Percentiles rank a stretch among this genome's conserved stretches.
These are phyloP conservation scores for Rehmannia glutinosa DNA, from an alignment of 257 asterid species.

Conservation along the genomic window DNA sequence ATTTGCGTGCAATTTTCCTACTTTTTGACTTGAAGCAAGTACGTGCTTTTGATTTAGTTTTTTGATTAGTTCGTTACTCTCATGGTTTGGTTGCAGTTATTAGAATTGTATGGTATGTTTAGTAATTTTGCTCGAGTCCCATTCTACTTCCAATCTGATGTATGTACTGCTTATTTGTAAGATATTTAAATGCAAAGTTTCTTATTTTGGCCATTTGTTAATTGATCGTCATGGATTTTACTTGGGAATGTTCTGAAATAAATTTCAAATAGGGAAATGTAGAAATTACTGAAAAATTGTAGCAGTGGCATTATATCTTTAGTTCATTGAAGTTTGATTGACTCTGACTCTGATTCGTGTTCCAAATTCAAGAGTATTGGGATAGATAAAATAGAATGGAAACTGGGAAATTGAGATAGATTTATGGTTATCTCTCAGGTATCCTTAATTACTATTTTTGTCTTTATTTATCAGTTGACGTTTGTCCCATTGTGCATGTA, in stretches of 20 bases:
- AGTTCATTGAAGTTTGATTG: neutral
- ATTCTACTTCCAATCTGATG: neutral
- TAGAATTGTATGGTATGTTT: neutral
- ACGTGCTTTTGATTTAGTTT: neutral
- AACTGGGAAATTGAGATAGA: neutral
- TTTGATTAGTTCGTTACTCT: neutral
- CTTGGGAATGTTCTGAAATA: neutral
- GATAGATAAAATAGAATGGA: neutral
- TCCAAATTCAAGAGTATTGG: neutral
- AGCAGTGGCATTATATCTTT: neutral
- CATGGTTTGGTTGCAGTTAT: neutral
- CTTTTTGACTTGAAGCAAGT: neutral
- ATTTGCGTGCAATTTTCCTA: neutral
- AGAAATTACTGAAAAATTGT: neutral
- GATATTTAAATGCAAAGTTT: neutral
- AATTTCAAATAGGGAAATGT: neutral
- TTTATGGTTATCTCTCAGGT: neutral
- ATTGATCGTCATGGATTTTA: neutral
- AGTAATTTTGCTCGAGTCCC: neutral
- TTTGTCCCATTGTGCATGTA: neutral
- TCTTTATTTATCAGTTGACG: slow-evolving; percentile 4
- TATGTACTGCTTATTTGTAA: neutral
- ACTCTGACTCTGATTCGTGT: too few relatives aligned
- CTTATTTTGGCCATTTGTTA: neutral
- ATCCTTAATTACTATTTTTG: neutral